Evolutionary conservation across 129 eudicot genomes (phyloP).

Genomic region (Helianthus annuus): DNA sequence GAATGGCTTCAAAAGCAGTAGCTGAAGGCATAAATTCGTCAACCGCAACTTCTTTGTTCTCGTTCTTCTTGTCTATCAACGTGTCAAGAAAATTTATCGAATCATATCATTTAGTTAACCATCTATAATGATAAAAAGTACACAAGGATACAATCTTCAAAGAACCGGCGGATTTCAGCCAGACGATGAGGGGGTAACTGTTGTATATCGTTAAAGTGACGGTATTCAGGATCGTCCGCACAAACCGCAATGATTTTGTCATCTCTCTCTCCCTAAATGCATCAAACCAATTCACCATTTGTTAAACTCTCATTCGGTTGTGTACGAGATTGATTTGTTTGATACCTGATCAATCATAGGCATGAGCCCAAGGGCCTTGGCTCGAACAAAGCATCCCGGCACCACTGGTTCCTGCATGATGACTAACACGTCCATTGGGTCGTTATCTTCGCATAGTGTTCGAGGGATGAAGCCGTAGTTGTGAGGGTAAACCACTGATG

Average conservation of each 20-base stretch:
- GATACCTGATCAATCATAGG: conserved; percentile 97
- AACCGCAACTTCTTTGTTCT: conserved; percentile 92
- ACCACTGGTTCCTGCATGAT: conserved; percentile 92
- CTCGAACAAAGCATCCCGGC: conserved; percentile 93
- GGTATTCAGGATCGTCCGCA: conserved; percentile 97
- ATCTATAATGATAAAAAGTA: not conserved
- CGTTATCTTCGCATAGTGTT: conserved; percentile 81
- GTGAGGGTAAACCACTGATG: conserved; percentile 90
- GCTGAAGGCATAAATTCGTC: conserved; percentile 72
- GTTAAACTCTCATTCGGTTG: conserved; percentile 4
- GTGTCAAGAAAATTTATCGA: conserved; percentile 32
- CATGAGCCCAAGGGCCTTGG: conserved; percentile 91
- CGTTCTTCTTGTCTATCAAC: conserved; percentile 72
- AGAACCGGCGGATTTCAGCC: conserved; percentile 85
- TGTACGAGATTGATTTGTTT: not conserved
- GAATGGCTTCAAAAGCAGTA: conserved; percentile 76
- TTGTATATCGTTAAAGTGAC: conserved; percentile 65
- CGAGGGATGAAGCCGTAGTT: conserved; percentile 91
- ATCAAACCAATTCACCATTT: not conserved
- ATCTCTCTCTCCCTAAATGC: conserved; percentile 77
- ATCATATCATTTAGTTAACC: not conserved
- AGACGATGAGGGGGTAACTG: conserved; percentile 93
- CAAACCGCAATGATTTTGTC: conserved; percentile 94
- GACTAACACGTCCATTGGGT: conserved; percentile 84
- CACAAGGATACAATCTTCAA: conserved; percentile 85